Evolutionary conservation across 257 asterid genomes (phyloP).

Genomic region (Paraleonurus japonicus): DNA sequence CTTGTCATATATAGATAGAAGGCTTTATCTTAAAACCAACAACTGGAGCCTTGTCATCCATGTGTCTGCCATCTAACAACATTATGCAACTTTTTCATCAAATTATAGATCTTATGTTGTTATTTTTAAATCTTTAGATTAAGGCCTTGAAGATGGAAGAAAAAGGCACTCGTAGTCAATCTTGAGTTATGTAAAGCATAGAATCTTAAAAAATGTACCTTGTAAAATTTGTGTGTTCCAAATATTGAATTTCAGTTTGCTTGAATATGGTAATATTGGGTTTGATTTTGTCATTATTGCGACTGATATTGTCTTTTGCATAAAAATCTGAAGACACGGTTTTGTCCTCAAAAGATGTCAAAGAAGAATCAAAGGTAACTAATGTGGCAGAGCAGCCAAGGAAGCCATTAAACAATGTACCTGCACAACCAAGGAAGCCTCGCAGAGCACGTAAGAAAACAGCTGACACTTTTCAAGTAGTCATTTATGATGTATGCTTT

Average conservation of each 20-base stretch:
- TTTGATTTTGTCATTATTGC: slow-evolving; percentile 5
- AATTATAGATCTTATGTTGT: neutral
- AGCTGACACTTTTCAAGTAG: slow-evolving; percentile 15
- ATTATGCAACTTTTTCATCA: neutral
- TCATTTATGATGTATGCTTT: slow-evolving; percentile 9
- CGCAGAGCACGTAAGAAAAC: slow-evolving; percentile 62
- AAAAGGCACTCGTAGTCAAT: neutral
- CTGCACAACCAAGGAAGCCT: slow-evolving; percentile 46
- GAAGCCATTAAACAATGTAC: slow-evolving; percentile 29
- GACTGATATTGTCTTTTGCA: slow-evolving; percentile 15
- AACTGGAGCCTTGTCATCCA: neutral
- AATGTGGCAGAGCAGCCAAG: slow-evolving; percentile 32
- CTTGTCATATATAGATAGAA: neutral
- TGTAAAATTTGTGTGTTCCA: neutral
- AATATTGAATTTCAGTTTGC: neutral
- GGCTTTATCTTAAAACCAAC: neutral
- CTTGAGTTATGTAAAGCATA: neutral
- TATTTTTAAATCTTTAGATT: neutral
- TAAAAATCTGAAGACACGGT: slow-evolving; percentile 38
- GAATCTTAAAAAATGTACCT: neutral
- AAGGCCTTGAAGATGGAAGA: neutral
- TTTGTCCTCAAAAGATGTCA: slow-evolving; percentile 35
- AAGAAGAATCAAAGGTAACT: slow-evolving; percentile 25
- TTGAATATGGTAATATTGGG: neutral
- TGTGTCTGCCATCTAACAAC: neutral